These are phyloP conservation scores for Populus deltoides DNA, from an alignment of 345 rosid species.

Conservation along the genomic window DNA sequence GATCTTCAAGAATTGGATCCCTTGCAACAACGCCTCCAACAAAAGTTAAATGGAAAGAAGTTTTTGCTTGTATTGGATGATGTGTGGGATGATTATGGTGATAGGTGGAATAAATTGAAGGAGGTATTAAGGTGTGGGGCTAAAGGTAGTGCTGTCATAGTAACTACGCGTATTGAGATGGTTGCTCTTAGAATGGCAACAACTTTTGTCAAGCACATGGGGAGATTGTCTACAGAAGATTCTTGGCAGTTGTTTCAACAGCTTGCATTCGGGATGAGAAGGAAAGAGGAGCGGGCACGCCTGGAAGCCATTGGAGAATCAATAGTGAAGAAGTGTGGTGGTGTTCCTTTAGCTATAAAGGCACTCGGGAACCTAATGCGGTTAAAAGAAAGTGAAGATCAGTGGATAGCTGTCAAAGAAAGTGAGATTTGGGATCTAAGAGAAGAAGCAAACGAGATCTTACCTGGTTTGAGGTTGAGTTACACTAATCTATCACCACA, in stretches of 20 bases:
- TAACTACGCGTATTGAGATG: not conserved
- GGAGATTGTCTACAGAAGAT: not conserved
- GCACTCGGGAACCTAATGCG: too few species aligned
- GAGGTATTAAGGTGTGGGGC: not conserved
- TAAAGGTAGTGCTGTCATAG: not conserved
- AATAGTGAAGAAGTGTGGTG: too few species aligned
- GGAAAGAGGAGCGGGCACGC: too few species aligned
- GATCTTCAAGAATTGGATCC: not conserved
- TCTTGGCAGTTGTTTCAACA: not conserved
- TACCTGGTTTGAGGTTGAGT: too few species aligned
- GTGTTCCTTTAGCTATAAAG: too few species aligned
- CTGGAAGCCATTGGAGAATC: too few species aligned
- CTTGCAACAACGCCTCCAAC: not conserved
- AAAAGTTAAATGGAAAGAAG: not conserved
- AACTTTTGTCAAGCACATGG: not conserved
- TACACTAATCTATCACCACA: too few species aligned
- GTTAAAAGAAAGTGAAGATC: too few species aligned
- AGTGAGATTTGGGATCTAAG: too few species aligned
- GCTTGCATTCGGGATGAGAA: too few species aligned
- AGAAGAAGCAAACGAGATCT: too few species aligned
- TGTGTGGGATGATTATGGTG: not conserved
- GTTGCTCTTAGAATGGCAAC: slow-evolving; percentile 6
- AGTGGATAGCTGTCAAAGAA: too few species aligned
- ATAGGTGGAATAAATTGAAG: not conserved
- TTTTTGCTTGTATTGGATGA: slow-evolving; percentile 12